Percentiles rank a stretch among this genome's conserved stretches.
phyloP scores from a whole-genome alignment of 768 basidiomycete species.

The Pleurotus salmoneostramineus region DNA sequence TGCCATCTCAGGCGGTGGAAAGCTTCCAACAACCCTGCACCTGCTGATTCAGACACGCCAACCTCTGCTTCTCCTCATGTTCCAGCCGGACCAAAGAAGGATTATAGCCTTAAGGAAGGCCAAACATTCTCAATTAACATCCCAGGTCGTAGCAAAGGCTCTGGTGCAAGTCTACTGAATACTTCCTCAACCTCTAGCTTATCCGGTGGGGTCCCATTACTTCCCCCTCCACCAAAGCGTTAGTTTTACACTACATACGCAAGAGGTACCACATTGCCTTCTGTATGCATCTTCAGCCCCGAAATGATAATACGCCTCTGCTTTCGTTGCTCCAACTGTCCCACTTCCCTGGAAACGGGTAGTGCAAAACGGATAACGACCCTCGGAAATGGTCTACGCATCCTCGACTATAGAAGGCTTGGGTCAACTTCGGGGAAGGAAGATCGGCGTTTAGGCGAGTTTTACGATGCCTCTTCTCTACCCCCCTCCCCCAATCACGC shows the following conservation, averaged over 20 bases:
- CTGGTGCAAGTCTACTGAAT: slow-evolving; percentile 33
- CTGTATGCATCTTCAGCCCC: not conserved
- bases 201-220: slow-evolving; percentile 52
- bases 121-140: slow-evolving; percentile 92
- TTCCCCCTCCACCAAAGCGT: slow-evolving; percentile 76
- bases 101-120: slow-evolving; percentile 91
- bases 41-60: slow-evolving; percentile 30
- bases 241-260: not conserved
- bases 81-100: slow-evolving; percentile 82
- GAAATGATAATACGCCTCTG: too few species aligned
- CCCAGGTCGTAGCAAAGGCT: slow-evolving; percentile 64
- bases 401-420: not conserved
- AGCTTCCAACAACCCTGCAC: slow-evolving; percentile 55
- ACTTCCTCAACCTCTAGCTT: slow-evolving; percentile 22
- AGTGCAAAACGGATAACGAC: not conserved
- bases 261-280: not conserved
- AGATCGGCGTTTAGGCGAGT: slow-evolving; percentile 1
- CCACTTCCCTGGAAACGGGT: too few species aligned
- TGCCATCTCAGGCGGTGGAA: slow-evolving; percentile 48
- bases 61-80: slow-evolving; percentile 56
- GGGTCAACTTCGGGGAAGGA: slow-evolving; percentile 3
- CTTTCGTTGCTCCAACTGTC: too few species aligned
- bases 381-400: not conserved
- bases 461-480: not conserved
- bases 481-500: not conserved